These are phyloP conservation scores for Botrytis galanthina DNA, from an alignment of 2,329 filamentous ascomycete genomes.

Conservation along the genomic window DNA sequence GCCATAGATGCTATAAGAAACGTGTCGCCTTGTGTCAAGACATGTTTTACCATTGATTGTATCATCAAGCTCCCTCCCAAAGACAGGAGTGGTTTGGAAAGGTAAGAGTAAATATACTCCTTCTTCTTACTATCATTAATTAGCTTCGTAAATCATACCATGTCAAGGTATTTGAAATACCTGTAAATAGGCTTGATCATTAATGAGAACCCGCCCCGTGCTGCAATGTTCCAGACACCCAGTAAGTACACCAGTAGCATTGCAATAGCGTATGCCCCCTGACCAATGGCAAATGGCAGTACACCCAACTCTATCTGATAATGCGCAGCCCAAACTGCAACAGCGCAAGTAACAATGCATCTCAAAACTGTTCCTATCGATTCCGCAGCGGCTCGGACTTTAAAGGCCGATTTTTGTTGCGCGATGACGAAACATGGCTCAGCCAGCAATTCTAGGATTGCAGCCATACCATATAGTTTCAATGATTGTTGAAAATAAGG, in stretches of 20 bases:
- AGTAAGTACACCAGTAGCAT: conserved; percentile 69
- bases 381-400: conserved; percentile 78
- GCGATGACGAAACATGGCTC: conserved; percentile 89
- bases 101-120: conserved; percentile 41
- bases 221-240: conserved; percentile 57
- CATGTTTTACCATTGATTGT: conserved; percentile 86
- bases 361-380: conserved; percentile 75
- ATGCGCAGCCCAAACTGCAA: conserved; percentile 62
- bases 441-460: conserved; percentile 71
- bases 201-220: conserved; percentile 65
- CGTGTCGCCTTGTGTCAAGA: conserved; percentile 92
- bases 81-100: conserved; percentile 67
- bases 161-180: conserved; percentile 24
- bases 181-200: conserved; percentile 47
- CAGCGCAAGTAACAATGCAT: conserved; percentile 70
- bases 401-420: conserved; percentile 78
- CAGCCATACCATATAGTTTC: conserved; percentile 54
- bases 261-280: conserved; percentile 70
- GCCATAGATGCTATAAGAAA: conserved; percentile 80
- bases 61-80: conserved; percentile 80
- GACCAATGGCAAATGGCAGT: conserved; percentile 84
- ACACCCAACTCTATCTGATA: conserved; percentile 62
- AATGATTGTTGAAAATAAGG: conserved; percentile 60
- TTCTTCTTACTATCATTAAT: conserved; percentile 19
- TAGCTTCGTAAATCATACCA: not conserved